These are phyloP conservation scores for Asparagopsis taxiformis DNA, from an alignment of 31 red algal genomes.

Conservation along the genomic window DNA sequence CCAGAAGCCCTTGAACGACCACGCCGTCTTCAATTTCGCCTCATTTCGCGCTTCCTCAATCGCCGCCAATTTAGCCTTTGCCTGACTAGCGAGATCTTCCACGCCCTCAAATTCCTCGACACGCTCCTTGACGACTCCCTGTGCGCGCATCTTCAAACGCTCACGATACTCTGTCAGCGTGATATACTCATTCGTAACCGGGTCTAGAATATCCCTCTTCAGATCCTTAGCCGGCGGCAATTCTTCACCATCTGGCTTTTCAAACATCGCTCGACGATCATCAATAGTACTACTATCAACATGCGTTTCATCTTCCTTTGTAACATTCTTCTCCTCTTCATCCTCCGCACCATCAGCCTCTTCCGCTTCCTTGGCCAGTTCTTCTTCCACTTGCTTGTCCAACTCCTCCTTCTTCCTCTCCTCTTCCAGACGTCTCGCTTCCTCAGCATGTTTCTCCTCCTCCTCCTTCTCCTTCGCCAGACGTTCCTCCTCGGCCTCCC, in stretches of 20 bases:
- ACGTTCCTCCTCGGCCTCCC: not conserved
- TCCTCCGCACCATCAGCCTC: too few relatives aligned
- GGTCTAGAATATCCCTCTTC: conserved; percentile 42
- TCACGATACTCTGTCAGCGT: conserved; percentile 44
- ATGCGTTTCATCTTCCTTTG: conserved; percentile 1
- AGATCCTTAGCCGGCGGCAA: conserved; percentile 28
- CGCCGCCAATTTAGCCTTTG: conserved; percentile 46
- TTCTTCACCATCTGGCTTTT: conserved; percentile 20
- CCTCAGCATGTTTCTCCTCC: too few relatives aligned
- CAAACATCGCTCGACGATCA: conserved; percentile 53
- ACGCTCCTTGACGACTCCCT: conserved; percentile 48
- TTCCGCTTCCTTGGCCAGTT: too few relatives aligned
- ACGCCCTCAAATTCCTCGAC: conserved; percentile 61
- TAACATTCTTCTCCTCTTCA: not conserved
- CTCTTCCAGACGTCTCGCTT: too few relatives aligned
- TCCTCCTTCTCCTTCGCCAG: not conserved
- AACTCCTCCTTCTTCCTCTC: too few relatives aligned
- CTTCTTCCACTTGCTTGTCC: too few relatives aligned
- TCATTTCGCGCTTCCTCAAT: conserved; percentile 44
- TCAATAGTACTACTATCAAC: conserved; percentile 22
- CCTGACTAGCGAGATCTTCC: conserved; percentile 30
- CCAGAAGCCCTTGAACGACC: conserved; percentile 61
- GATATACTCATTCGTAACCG: conserved; percentile 49
- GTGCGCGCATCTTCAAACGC: conserved; percentile 43
- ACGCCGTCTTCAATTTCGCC: conserved; percentile 24